Evolutionary conservation across 2,329 filamentous ascomycete species (phyloP).

Genomic region (Sporothrix schenckii): DNA sequence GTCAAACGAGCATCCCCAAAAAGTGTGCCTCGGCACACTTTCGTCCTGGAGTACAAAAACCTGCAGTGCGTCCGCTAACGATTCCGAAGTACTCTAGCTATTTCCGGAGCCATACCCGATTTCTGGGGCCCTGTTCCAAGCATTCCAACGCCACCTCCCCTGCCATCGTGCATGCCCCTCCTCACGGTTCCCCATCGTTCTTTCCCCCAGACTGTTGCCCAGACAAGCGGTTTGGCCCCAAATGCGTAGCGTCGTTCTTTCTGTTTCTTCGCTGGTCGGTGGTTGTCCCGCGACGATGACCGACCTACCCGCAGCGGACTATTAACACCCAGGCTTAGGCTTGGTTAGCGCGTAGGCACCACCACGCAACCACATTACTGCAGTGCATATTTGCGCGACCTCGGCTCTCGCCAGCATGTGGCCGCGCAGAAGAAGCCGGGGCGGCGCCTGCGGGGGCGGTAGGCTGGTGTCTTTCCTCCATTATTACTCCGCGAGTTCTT

Average conservation of each 20-base stretch:
- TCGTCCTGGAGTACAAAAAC: slow-evolving; percentile 10
- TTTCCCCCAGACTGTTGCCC: slow-evolving; percentile 21
- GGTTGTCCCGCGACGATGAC: background rate
- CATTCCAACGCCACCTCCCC: slow-evolving; percentile 16
- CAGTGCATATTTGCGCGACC: slow-evolving; percentile 32
- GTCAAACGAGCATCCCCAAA: slow-evolving; percentile 14
- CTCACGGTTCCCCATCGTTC: background rate
- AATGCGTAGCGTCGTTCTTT: slow-evolving; percentile 10
- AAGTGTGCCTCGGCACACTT: slow-evolving; percentile 25
- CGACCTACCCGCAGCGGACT: slow-evolving; percentile 5
- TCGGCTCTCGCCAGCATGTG: slow-evolving; percentile 38
- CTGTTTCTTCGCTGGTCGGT: slow-evolving; percentile 17
- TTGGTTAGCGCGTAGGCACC: slow-evolving; percentile 25
- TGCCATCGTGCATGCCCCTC: slow-evolving; percentile 11
- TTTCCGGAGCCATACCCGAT: slow-evolving; percentile 12
- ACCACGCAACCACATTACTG: slow-evolving; percentile 2
- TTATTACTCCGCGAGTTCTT: slow-evolving; percentile 14
- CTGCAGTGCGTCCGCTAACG: background rate
- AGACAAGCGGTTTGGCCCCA: slow-evolving; percentile 14
- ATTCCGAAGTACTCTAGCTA: slow-evolving; percentile 20
- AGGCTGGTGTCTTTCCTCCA: slow-evolving; percentile 17
- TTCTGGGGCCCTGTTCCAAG: slow-evolving; percentile 23
- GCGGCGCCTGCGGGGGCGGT: slow-evolving; percentile 25
- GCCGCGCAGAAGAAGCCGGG: slow-evolving; percentile 16
- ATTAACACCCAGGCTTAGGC: slow-evolving; percentile 21